Base-by-base conservation (phyloP, 495 filamentous ascomycete species). In the Aspergillus mulundensis region DNA sequence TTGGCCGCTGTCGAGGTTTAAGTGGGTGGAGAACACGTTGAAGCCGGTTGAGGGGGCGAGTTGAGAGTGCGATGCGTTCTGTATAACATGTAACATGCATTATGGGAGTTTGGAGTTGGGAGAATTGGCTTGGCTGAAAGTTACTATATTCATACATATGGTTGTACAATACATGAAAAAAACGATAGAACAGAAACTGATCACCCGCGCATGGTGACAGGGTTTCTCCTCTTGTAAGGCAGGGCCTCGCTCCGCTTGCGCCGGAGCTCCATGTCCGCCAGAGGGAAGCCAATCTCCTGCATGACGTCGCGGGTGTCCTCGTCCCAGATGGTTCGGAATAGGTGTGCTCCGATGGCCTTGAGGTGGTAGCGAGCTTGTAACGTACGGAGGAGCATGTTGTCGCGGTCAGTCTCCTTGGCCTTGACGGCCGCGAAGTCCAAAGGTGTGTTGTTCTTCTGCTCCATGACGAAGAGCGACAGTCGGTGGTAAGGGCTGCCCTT, bases 401-500 rank as follows among this genome's bases (percentile, higher is more conserved):
- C 84, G 38, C 90, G 69, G 48, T 72, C 66, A 14, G 65, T 66
- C 54, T 72, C 68, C 60, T 72, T 73, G 54, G 77, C 73, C 60
- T 82, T 81, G n/a, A 91, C 65, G 15, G 75, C 69, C 7, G 67
- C 75, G 32, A 82, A 70, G 63, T 95, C 85, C 40, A 96, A 60
- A 0, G 70, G 71, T 54, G 77, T 60, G 21, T 79, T 82, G 21
- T 82, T 71, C 39, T 80, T 75, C 73, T 99, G 94, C 72, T 92
- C 79, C 30, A 97, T 75, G 45, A 97, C 76, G 70, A 96, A 89
- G 47, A 97, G 66, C 25, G 82, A 81, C 34, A 95, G 78, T 48
- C 94, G 87, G 74, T 97, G 95, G 69, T 97, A 97, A 2, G 91
- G 91, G 15, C 84, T 80, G 45, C 94, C 94, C 75, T 90, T 95